phyloP scores from a whole-genome alignment of 768 basidiomycete genomes.

The Candolleomyces eurysporus region DNA sequence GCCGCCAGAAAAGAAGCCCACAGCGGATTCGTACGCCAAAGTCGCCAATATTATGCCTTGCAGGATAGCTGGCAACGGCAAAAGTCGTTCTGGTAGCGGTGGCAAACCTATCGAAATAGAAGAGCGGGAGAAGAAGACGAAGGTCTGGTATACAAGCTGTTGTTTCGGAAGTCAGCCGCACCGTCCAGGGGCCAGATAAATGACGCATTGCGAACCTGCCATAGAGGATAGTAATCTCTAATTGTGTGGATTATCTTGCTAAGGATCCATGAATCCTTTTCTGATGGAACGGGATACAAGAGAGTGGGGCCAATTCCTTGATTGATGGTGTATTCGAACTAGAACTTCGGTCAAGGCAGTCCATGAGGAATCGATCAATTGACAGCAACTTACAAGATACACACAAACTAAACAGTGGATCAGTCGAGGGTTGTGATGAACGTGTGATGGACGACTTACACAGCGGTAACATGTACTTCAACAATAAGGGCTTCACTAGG shows the following conservation, averaged over 20 bases:
- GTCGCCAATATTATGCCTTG: slow-evolving; percentile 66
- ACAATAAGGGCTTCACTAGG: slow-evolving; percentile 74
- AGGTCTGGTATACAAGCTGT: slow-evolving; percentile 85
- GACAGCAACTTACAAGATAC: slow-evolving; percentile 38
- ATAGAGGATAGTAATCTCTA: slow-evolving; percentile 93
- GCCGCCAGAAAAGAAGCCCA: slow-evolving; percentile 56
- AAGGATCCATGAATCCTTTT: slow-evolving; percentile 57
- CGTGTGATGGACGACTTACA: slow-evolving; percentile 49
- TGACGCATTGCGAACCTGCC: slow-evolving; percentile 58
- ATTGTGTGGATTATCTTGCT: slow-evolving; percentile 78
- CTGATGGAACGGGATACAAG: slow-evolving; percentile 78
- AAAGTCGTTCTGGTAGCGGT: slow-evolving; percentile 63
- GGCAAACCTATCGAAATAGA: slow-evolving; percentile 84
- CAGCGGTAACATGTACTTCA: slow-evolving; percentile 90
- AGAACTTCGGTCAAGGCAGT: neutral
- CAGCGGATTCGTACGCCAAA: slow-evolving; percentile 64
- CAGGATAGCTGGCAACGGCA: slow-evolving; percentile 73
- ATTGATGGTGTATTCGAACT: slow-evolving; percentile 93
- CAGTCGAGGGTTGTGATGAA: neutral
- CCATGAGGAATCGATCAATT: neutral
- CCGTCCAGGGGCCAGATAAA: neutral
- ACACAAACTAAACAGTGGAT: slow-evolving; percentile 31
- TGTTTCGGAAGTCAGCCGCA: neutral
- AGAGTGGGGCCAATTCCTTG: slow-evolving; percentile 92
- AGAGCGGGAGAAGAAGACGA: slow-evolving; percentile 92